Evolutionary conservation across 2,329 filamentous ascomycete species (phyloP).

Genomic region (Rhinocladiella similis): DNA sequence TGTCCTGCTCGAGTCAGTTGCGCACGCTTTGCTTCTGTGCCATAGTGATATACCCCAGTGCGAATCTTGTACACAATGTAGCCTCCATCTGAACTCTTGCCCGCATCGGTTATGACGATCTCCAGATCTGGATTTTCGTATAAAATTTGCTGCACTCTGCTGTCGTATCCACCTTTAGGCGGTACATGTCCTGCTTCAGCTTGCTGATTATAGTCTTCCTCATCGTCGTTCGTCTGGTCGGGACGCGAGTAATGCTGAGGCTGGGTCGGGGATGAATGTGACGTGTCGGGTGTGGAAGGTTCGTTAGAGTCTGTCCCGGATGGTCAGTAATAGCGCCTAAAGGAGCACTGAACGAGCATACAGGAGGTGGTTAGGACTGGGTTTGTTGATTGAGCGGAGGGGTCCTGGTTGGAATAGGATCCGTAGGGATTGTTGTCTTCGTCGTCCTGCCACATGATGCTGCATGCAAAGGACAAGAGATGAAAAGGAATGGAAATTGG

Average conservation of each 20-base stretch:
- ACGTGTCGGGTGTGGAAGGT: conserved; percentile 66
- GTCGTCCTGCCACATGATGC: conserved; percentile 87
- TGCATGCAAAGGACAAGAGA: background rate
- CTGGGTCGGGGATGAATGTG: conserved; percentile 68
- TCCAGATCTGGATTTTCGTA: conserved; percentile 90
- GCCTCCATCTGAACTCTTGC: conserved; percentile 89
- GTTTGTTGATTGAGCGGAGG: conserved; percentile 13
- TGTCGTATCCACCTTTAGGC: conserved; percentile 88
- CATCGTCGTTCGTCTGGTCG: conserved; percentile 59
- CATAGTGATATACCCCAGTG: conserved; percentile 68
- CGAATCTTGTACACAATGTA: conserved; percentile 97
- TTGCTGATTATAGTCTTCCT: conserved; percentile 51
- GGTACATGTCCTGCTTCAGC: conserved; percentile 49
- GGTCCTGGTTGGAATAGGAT: conserved; percentile 83
- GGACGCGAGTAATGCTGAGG: conserved; percentile 56
- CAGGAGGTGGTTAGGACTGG: conserved; percentile 17
- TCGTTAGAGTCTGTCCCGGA: conserved; percentile 58
- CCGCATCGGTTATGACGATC: conserved; percentile 90
- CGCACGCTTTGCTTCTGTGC: background rate
- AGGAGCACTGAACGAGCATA: conserved; percentile 5
- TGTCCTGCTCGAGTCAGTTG: conserved; percentile 61
- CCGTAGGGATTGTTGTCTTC: conserved; percentile 98
- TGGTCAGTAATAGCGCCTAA: conserved; percentile 5
- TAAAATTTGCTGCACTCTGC: conserved; percentile 93
- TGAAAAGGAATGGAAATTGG: background rate